These are phyloP conservation scores for Corchorus olitorius DNA, from an alignment of 345 rosid species.

Conservation along the genomic window DNA sequence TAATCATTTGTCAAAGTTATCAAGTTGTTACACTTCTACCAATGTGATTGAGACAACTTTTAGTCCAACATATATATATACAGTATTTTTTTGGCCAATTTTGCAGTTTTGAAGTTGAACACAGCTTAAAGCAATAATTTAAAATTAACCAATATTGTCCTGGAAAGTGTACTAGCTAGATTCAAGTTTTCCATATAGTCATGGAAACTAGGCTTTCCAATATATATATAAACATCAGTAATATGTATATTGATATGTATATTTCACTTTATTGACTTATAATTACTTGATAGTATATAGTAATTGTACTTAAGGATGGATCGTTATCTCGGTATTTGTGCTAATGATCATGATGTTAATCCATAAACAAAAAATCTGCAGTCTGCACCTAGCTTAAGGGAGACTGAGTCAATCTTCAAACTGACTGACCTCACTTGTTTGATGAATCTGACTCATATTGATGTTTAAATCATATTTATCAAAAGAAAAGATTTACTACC, in stretches of 20 bases:
- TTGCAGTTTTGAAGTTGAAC: background rate
- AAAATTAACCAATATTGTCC: background rate
- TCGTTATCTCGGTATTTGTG: constrained; percentile 10
- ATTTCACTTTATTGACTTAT: background rate
- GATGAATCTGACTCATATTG: background rate
- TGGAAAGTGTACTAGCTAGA: background rate
- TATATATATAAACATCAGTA: background rate
- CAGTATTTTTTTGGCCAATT: background rate
- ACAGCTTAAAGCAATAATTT: background rate
- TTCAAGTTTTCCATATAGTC: background rate
- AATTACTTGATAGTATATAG: background rate
- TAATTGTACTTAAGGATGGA: background rate
- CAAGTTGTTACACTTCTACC: constrained; percentile 15
- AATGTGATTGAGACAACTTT: constrained; percentile 8
- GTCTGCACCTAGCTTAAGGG: background rate
- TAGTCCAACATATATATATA: too few species aligned
- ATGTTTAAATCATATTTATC: background rate
- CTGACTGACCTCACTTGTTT: background rate
- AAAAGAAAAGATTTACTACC: too few species aligned
- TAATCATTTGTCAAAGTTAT: constrained; percentile 1
- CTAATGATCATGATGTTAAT: constrained; percentile 17
- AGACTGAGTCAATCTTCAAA: background rate
- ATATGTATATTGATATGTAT: background rate
- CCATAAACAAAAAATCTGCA: background rate
- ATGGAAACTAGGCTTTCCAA: constrained; percentile 18